Evolutionary conservation across 805 yeast genomes (phyloP), one percentile per base, ranked within the genome.

Genomic region (Saccharomycopsis javanensis): DNA sequence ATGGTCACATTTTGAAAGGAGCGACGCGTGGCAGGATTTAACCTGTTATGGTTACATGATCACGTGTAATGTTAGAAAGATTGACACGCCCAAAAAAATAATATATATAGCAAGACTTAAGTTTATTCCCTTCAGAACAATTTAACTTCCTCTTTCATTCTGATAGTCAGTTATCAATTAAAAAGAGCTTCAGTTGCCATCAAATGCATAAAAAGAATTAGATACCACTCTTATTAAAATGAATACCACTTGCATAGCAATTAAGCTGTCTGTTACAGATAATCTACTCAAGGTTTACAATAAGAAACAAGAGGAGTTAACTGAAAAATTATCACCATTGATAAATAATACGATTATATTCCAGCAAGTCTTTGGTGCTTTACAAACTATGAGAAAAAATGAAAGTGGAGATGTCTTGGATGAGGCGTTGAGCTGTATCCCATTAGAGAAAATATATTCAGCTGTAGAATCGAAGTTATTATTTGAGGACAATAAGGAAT

Each of bases 351-450:
- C 20, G 7, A 10, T 10, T 18, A n/a, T 57, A 48, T 33, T 50
- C 38, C 27, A 16, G 28, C 10, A 25, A 52, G 38, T 27, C 53
- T 20, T n/a, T 53, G 13, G 28, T 10, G 25, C 23, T 58, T 7
- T 27, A 51, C 16, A 15, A 34, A 6, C 30, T 50, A 53, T 55
- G n/a, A 51, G 54, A 23, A 65, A 66, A 16, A 81, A 79, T 62
- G 80, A 77, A 35, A 70, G 78, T 55, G 63, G 72, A 0, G 70
- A 61, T 0, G 68, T 73, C 61, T 76, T 79, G 50, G 85, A 84
- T 46, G 64, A 64, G 1, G 95, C 87, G 0, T 69, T 90, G 30
- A 88, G 80, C 28, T 69, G 77, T 0, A 71, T 91, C 33, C 86
- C 88, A 55, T 67, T 88, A 30, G 85, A 76, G 1, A 63, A 66